phyloP scores from a whole-genome alignment of 129 eudicot species.

The Scalesia atractyloides region DNA sequence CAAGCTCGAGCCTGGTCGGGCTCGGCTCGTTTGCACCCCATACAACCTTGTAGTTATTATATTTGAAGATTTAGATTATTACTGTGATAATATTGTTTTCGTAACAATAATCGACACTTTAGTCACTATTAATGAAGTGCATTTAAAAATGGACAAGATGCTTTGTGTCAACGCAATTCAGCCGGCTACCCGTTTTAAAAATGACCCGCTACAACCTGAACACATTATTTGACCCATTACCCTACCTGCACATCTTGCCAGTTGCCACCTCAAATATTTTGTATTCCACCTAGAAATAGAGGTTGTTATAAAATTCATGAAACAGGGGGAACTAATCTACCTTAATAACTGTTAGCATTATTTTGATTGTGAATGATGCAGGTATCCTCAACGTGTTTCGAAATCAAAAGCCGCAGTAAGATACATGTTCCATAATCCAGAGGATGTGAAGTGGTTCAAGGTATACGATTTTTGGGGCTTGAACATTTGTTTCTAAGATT shows the following conservation, averaged over 20 bases:
- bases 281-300: too few species aligned
- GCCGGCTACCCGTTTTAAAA: too few species aligned
- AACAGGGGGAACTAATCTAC: too few species aligned
- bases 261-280: not conserved
- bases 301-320: too few species aligned
- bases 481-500: not conserved
- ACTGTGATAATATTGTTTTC: not conserved
- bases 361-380: slow-evolving; percentile 15
- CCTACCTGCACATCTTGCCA: not conserved
- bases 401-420: slow-evolving; percentile 87
- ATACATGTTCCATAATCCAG: slow-evolving; percentile 95
- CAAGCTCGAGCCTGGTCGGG: too few species aligned
- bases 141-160: too few species aligned
- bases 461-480: slow-evolving; percentile 21
- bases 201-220: too few species aligned
- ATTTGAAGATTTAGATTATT: not conserved
- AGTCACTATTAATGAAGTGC: not conserved
- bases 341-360: too few species aligned
- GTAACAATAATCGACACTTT: not conserved
- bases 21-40: too few species aligned
- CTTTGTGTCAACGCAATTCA: not conserved
- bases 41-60: too few species aligned
- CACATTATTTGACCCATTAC: not conserved
- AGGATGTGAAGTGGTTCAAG: slow-evolving; percentile 99
- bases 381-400: slow-evolving; percentile 97